These are phyloP conservation scores for Prunus kanzakura DNA, from an alignment of 306 rosid genomes.

Conservation along the genomic window DNA sequence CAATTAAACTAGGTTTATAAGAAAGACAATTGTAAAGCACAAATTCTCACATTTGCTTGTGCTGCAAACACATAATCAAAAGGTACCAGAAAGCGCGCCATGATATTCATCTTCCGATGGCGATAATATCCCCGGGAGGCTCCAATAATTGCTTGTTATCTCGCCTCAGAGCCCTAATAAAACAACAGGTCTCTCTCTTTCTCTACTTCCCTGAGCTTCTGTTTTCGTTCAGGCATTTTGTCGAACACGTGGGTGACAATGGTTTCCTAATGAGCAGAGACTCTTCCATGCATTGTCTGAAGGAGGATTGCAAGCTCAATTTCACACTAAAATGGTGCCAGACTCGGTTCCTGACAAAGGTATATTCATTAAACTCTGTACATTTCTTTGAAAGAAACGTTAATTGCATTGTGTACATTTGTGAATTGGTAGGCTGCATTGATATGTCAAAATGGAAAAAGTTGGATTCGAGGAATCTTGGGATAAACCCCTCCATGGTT, in stretches of 20 bases:
- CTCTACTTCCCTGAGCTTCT: background rate
- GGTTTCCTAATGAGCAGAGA: slow-evolving; percentile 17
- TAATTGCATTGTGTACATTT: background rate
- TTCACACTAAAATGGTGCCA: slow-evolving; percentile 17
- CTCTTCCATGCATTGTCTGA: slow-evolving; percentile 22
- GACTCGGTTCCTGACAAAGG: slow-evolving; percentile 18
- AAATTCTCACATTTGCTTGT: background rate
- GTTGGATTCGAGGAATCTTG: slow-evolving; percentile 27
- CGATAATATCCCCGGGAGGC: slow-evolving; percentile 9
- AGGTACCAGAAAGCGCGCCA: slow-evolving; percentile 22
- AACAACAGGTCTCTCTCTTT: slow-evolving; percentile 24
- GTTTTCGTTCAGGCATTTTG: slow-evolving; percentile 12
- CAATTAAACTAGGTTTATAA: background rate
- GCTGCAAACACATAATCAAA: background rate
- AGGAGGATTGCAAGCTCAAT: slow-evolving; percentile 9
- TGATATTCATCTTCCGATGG: slow-evolving; percentile 31
- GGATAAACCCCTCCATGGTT: slow-evolving; percentile 30
- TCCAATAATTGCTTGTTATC: slow-evolving; percentile 9
- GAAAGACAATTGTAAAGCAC: background rate
- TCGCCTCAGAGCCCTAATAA: slow-evolving; percentile 26
- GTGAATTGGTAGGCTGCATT: slow-evolving; percentile 11
- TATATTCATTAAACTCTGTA: background rate
- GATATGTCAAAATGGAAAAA: slow-evolving; percentile 42
- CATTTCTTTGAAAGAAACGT: background rate
- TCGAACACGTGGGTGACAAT: slow-evolving; percentile 17